Evolutionary conservation across 371 early-diverging fungal genomes (phyloP).

Genomic region (Mucor racemosus): DNA sequence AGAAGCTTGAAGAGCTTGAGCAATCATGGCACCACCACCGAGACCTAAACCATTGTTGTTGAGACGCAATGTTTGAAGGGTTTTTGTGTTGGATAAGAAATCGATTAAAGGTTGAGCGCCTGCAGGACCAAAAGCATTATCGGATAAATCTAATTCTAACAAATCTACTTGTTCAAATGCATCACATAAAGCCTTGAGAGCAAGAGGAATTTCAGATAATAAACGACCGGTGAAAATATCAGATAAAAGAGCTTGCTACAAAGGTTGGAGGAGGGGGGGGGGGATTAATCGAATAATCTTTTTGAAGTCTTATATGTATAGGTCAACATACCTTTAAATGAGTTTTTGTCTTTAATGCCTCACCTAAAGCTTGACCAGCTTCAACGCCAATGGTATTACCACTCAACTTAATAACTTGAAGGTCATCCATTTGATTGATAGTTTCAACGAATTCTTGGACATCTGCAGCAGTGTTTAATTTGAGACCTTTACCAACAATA

Average conservation of each 20-base stretch:
- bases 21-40: slow-evolving; percentile 88
- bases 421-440: slow-evolving; percentile 65
- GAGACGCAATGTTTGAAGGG: slow-evolving; percentile 79
- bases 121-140: slow-evolving; percentile 97
- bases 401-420: slow-evolving; percentile 78
- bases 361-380: slow-evolving; percentile 84
- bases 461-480: slow-evolving; percentile 86
- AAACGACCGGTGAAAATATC: slow-evolving; percentile 97
- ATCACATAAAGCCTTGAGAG: slow-evolving; percentile 83
- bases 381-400: slow-evolving; percentile 97
- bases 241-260: slow-evolving; percentile 63
- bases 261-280: no score
- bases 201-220: slow-evolving; percentile 86
- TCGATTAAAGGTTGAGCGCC: slow-evolving; percentile 89
- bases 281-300: no score
- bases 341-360: slow-evolving; percentile 69
- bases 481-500: slow-evolving; percentile 72
- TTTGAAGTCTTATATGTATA: not conserved
- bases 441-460: slow-evolving; percentile 76
- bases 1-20: slow-evolving; percentile 80
- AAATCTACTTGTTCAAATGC: slow-evolving; percentile 80
- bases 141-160: slow-evolving; percentile 86
- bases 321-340: slow-evolving; percentile 68
- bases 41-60: slow-evolving; percentile 97
- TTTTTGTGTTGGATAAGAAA: slow-evolving; percentile 79